Percentiles rank a stretch among this genome's conserved stretches.
Conservation (phyloP, 768 basidiomycete species). For the Phanerochaete sordida region DNA sequence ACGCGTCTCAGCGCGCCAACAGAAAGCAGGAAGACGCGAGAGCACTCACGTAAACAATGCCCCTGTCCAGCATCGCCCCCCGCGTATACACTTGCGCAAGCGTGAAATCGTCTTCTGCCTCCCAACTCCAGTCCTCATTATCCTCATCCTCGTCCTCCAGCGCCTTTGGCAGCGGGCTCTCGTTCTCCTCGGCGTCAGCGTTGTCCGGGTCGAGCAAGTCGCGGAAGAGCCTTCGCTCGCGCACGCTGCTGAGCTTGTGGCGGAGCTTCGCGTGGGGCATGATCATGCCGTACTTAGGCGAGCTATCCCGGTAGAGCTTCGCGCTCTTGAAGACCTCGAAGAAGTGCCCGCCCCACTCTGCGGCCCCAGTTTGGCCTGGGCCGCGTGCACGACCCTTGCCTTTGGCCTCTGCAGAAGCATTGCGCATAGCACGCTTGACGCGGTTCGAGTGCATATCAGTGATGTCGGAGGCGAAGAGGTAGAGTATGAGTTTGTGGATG, state of each 20-base stretch:
- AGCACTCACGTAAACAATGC: slow-evolving; percentile 59
- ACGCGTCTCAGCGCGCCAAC: not conserved
- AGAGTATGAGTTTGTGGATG: slow-evolving; percentile 57
- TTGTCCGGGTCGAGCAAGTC: slow-evolving; percentile 14
- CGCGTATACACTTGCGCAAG: slow-evolving; percentile 57
- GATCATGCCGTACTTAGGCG: slow-evolving; percentile 45
- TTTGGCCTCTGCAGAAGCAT: not conserved
- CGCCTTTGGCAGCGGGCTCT: not conserved
- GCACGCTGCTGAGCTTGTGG: slow-evolving; percentile 27
- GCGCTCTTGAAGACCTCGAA: slow-evolving; percentile 59
- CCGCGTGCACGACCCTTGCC: slow-evolving; percentile 3
- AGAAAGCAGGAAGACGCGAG: not conserved
- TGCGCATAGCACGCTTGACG: not conserved
- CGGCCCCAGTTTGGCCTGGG: not conserved
- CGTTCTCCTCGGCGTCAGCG: not conserved
- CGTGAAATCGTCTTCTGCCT: slow-evolving; percentile 64
- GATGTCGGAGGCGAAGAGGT: slow-evolving; percentile 43
- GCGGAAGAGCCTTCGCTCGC: slow-evolving; percentile 28
- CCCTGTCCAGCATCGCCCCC: slow-evolving; percentile 37
- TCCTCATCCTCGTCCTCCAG: slow-evolving; percentile 11
- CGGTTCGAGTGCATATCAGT: not conserved
- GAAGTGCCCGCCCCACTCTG: slow-evolving; percentile 42
- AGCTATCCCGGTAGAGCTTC: slow-evolving; percentile 32
- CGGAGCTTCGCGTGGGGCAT: slow-evolving; percentile 27
- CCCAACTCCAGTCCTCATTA: slow-evolving; percentile 57